Evolutionary conservation across 2,329 filamentous ascomycete genomes (phyloP), one percentile per base, ranked within the genome.

Genomic region (Cordyceps javanica): DNA sequence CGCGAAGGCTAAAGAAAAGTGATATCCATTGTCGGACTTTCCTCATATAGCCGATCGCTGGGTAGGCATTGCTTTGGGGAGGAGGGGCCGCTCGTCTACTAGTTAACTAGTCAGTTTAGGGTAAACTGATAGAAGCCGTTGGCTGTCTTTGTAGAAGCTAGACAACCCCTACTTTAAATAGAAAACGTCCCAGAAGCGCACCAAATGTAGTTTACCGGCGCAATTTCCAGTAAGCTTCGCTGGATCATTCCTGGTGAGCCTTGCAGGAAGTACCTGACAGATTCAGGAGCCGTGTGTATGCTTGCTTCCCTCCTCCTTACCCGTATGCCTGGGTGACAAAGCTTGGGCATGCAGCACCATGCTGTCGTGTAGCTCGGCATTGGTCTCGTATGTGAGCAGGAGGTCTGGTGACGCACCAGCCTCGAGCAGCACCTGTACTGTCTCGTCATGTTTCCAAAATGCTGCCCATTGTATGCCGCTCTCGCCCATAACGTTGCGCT

Each of bases 391-490:
- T 5, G 38, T 28, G 38, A 54, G 51, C 13, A 54, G n/a, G n/a
- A n/a, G 26, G 14, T 41, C 39, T 9, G 56, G 49, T 13, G 52
- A 28, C 14, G 56, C 49, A 26, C 56, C 56, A 16, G 38, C 48
- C 16, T 54, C 28, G 2, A 58, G 39, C 11, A 58, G 56, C 28
- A 50, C 49, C 32, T 16, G 36, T 6, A 58, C 56, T 10, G 41
- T 54, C 16, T 44, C 41, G 13, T 30, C 26, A 23, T 54, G 49
- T 14, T 41, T 23, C 56, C 56, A 58, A 19, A 53, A 54, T 26
- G 48, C 50, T 10, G 56, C 56, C 56, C 56, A 58, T 30, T 58
- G 56, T 10, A 58, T 46, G 9, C 56, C 56, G 16, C 32, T 44
- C 39, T 53, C 56, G 1, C 56, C 56, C 9, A 9, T 13, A 4